Evolutionary conservation across 257 asterid species (phyloP).

Genomic region (Nicotiana otophora): DNA sequence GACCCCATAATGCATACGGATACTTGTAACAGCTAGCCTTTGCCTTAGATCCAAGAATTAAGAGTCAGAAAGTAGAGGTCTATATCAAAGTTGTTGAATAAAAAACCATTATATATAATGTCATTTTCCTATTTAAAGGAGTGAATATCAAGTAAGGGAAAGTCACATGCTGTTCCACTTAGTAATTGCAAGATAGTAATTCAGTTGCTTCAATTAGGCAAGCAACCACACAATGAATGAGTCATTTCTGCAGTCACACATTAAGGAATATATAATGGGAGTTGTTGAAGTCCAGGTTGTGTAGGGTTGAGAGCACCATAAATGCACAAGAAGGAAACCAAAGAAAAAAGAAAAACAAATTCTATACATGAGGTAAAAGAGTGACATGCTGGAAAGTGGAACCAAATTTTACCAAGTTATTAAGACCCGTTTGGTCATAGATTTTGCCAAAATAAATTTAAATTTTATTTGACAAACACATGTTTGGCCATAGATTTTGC

Average conservation of each 20-base stretch:
- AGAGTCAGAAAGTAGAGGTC: neutral
- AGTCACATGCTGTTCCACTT: neutral
- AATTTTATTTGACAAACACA: too few species aligned
- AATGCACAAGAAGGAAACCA: neutral
- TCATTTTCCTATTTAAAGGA: conserved; percentile 8
- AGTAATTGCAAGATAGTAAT: neutral
- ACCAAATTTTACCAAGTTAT: neutral
- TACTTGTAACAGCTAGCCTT: too few species aligned
- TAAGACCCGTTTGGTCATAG: too few species aligned
- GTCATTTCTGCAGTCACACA: neutral
- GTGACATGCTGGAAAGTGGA: neutral
- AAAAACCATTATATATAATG: neutral
- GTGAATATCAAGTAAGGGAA: neutral
- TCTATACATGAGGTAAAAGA: neutral
- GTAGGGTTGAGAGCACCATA: neutral
- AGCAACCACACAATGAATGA: neutral
- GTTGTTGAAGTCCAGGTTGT: conserved; percentile 4
- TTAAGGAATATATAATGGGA: neutral
- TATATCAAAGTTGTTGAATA: conserved; percentile 1
- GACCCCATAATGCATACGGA: too few species aligned
- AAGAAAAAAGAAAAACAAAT: neutral
- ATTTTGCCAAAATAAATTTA: too few species aligned
- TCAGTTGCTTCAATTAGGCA: neutral
- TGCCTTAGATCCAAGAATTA: neutral
- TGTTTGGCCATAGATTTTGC: too few species aligned